Evolutionary conservation across 2,329 filamentous ascomycete species (phyloP), one percentile per base, ranked within the genome.

Genomic region (Fusarium aywerte): DNA sequence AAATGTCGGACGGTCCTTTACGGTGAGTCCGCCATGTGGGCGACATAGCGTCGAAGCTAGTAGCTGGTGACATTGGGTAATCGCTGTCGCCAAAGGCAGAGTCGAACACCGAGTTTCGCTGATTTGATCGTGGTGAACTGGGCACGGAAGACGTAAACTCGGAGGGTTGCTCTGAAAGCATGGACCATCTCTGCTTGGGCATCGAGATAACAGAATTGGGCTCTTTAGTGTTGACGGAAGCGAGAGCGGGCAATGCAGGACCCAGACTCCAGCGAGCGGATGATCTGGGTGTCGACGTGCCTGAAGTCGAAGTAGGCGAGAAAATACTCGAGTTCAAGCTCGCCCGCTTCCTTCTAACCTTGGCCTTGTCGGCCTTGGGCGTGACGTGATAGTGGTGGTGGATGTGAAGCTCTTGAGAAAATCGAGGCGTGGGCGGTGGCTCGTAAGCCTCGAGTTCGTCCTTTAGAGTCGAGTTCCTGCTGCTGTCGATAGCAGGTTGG

Each of bases 371-470:
- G 20, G 85, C 82, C 75, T 88, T 89, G 52, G 85, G 80, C 2
- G 88, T 81, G 12, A 90, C 86, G 69, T 97, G 93, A 75, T 97
- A 97, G 76, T 98, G 95, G 73, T 98, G 94, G 74, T 98, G 95
- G 43, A 98, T 92, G 73, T 97, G 95, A 15, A 97, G 81, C 73
- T 96, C 92, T 72, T 92, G 90, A 1, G 90, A 90, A 10, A 75
- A 51, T 12, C 71, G 69, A 8, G 71, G 67, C 7, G 65, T 68
- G 4, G 73, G 73, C 12, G 68, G 45, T 10, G 62, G 56, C 38
- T 83, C 79, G 48, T 82, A 81, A 20, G 82, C 78, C 36, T 85
- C 87, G 23, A 96, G 83, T 76, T 97, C 94, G 39, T 92, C 87
- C 59, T 89, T 85, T 50, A 97, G 80, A 1, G 87, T 90, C 4